These are phyloP conservation scores for Pythium guiyangense DNA, from an alignment of 352 stramenopile genomes.

Conservation along the genomic window DNA sequence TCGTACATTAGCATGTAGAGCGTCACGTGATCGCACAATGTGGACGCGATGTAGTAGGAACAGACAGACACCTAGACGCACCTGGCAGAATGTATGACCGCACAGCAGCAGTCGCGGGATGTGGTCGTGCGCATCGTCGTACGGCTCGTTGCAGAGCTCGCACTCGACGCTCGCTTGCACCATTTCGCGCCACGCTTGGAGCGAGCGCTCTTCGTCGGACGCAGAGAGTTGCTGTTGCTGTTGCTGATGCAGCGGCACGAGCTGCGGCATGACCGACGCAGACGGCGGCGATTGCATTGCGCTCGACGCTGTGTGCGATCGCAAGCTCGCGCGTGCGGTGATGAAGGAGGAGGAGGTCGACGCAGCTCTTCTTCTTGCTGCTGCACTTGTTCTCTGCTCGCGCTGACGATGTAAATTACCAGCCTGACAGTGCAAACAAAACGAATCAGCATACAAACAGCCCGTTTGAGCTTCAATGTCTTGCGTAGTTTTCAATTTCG, in stretches of 20 bases:
- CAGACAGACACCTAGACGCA: slow-evolving; percentile 10
- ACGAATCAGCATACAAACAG: too few relatives aligned
- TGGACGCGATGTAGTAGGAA: not conserved
- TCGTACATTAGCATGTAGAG: not conserved
- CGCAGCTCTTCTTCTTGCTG: too few relatives aligned
- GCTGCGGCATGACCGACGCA: slow-evolving; percentile 4
- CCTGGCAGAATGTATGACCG: slow-evolving; percentile 84
- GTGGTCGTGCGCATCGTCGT: slow-evolving; percentile 65
- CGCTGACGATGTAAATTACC: too few relatives aligned
- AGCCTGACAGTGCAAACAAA: too few relatives aligned
- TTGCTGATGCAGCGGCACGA: slow-evolving; percentile 8
- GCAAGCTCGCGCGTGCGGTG: not conserved
- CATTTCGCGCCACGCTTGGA: slow-evolving; percentile 63
- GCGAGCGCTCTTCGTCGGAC: slow-evolving; percentile 45
- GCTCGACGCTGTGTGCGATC: too few relatives aligned
- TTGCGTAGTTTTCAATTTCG: too few relatives aligned
- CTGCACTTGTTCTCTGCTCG: too few relatives aligned
- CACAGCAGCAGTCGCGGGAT: slow-evolving; percentile 67
- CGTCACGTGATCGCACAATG: not conserved
- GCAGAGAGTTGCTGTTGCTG: slow-evolving; percentile 9
- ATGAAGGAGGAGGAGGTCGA: not conserved
- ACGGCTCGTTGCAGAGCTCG: slow-evolving; percentile 84
- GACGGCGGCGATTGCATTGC: not conserved
- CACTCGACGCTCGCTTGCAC: slow-evolving; percentile 79
- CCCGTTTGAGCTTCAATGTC: too few relatives aligned